Evolutionary conservation across 2,329 filamentous ascomycete genomes (phyloP).

Genomic region (Phialocephala subalpina): DNA sequence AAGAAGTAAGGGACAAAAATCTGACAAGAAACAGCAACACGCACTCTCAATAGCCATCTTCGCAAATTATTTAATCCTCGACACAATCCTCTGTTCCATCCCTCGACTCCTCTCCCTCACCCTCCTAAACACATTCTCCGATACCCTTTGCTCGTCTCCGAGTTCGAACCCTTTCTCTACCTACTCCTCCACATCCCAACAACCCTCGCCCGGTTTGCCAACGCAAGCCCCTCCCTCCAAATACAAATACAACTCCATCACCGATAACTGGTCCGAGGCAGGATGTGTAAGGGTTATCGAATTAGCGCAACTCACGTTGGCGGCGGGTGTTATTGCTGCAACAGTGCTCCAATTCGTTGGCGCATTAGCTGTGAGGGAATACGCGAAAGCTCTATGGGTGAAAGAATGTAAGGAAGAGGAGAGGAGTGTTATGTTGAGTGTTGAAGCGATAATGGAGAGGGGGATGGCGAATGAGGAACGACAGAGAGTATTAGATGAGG

Average conservation of each 20-base stretch:
- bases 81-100: slow-evolving; percentile 40
- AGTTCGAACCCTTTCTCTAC: background rate
- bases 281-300: slow-evolving; percentile 32
- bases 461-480: slow-evolving; percentile 6
- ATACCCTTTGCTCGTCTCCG: slow-evolving; percentile 28
- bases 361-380: slow-evolving; percentile 41
- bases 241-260: slow-evolving; percentile 1
- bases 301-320: slow-evolving; percentile 35
- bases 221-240: background rate
- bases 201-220: background rate
- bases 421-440: background rate
- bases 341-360: slow-evolving; percentile 40
- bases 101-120: slow-evolving; percentile 41
- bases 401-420: slow-evolving; percentile 31
- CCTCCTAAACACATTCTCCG: slow-evolving; percentile 35
- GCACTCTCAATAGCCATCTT: slow-evolving; percentile 40
- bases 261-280: background rate
- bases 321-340: slow-evolving; percentile 35
- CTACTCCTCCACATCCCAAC: slow-evolving; percentile 11
- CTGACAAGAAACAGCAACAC: slow-evolving; percentile 36
- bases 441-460: background rate
- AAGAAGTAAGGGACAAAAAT: slow-evolving; percentile 8
- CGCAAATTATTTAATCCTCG: slow-evolving; percentile 43
- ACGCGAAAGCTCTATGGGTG: slow-evolving; percentile 36
- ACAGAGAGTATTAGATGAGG: background rate